phyloP scores from a whole-genome alignment of 441 rosid genomes.

The Gossypium gossypioides region DNA sequence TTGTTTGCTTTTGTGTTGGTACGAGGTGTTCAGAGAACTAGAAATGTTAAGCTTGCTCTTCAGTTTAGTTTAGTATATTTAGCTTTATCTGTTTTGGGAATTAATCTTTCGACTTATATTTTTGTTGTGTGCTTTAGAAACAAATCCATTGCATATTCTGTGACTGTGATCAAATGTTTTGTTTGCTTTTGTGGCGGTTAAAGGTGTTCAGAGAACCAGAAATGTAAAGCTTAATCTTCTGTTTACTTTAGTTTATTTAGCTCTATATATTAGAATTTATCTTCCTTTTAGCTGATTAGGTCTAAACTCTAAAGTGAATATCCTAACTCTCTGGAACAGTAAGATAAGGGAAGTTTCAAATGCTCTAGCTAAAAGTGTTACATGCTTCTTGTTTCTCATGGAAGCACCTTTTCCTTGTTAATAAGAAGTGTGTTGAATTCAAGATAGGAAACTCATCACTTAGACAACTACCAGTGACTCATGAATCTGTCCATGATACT shows the following conservation, averaged over 20 bases:
- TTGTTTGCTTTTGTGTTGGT: neutral
- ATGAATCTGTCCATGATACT: constrained; percentile 16
- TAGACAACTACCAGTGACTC: constrained; percentile 24
- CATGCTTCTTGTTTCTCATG: neutral
- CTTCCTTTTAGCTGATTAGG: constrained; percentile 5
- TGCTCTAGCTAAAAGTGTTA: neutral
- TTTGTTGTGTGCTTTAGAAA: constrained; percentile 4
- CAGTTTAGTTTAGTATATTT: neutral
- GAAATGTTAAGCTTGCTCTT: neutral
- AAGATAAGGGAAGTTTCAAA: constrained; percentile 1
- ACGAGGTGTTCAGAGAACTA: neutral
- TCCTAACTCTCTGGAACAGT: neutral
- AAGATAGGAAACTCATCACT: constrained; percentile 38
- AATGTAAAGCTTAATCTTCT: neutral
- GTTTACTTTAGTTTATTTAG: neutral
- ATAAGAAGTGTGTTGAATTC: constrained; percentile 14
- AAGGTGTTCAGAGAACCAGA: neutral
- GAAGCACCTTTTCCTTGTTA: constrained; percentile 10
- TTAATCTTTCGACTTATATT: neutral
- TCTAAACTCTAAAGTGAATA: constrained; percentile 2
- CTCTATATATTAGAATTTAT: neutral
- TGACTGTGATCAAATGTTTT: neutral
- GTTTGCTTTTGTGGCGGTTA: neutral
- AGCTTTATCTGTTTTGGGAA: neutral
- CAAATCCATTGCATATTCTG: constrained; percentile 1